Base-by-base conservation (phyloP, 768 basidiomycete genomes). In the Tremella yokohamensis region DNA sequence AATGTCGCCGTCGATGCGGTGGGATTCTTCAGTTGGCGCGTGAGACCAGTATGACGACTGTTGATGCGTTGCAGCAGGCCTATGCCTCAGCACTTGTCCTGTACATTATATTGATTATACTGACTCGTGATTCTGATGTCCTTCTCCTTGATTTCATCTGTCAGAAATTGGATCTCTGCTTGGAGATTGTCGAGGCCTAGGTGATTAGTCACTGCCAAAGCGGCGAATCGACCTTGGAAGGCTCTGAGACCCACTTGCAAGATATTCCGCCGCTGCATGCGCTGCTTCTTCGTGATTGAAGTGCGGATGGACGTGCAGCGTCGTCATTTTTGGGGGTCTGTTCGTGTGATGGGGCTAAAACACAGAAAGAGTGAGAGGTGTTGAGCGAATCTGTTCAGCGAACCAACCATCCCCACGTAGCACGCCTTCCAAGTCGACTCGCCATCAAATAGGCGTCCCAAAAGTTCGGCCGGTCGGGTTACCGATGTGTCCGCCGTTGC, bases 141-240 rank as follows among this genome's bases (percentile, higher is more conserved):
- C 54, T 71, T 73, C 47, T 68, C 64, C 26, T 57, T 54, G 20
- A 76, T 74, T 65, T 76, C 75, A 40, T 74, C 69, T 4, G 73
- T 56, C 26, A 76, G 44, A 50, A 74, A 73, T 1, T 49, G 57
- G 24, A 74, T 68, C 45, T 76, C 75, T 49, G 64, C 68, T 37
- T 66, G 60, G 12, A 76, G 60, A 50, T 74, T 74, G 48, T 76
- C 75, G 13, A 76, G 60, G 40, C 64, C 73, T 76, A 20, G 24
- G 26, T 42, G 29, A 34, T 34, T 34, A 34, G 29, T 11, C 29
- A 34, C 29, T 34, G 29, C 11, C 29, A 40, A 62, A 49, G 51
- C 37, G 29, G 24, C 34, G 11, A 34, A 34, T 34, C 11, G 29
- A 34, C 11, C 6, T 34, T 6, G 6, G 11, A 34, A 4, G 29